Percentiles rank a stretch among this genome's conserved stretches.
Evolutionary conservation across 208 protist species (phyloP).

Genomic region (Leishmania mexicana): DNA sequence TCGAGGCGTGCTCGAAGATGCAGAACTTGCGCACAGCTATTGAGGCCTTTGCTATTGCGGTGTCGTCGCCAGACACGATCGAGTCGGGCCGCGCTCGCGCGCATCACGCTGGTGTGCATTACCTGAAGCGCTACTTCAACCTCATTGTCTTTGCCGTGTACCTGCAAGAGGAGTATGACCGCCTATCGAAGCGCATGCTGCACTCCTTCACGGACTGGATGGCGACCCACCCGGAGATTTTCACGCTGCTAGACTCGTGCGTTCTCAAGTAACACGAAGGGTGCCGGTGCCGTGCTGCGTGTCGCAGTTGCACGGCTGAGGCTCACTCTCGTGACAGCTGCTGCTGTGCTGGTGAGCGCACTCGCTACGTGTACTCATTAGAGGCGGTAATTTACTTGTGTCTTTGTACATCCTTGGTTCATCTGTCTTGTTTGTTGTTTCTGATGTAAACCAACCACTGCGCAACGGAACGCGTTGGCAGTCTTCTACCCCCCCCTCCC

Average conservation of each 20-base stretch:
- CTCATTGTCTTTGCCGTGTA: slow-evolving; percentile 88
- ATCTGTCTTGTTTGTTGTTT: not conserved
- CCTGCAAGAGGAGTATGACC: slow-evolving; percentile 82
- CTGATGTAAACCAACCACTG: not conserved
- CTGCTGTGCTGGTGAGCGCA: not conserved
- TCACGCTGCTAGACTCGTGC: slow-evolving; percentile 54
- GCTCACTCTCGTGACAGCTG: not conserved
- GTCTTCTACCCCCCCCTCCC: not conserved
- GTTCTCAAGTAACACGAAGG: slow-evolving; percentile 47
- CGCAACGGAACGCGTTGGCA: not conserved
- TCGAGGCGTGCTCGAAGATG: slow-evolving; percentile 86
- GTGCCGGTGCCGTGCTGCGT: slow-evolving; percentile 17
- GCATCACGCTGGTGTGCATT: slow-evolving; percentile 87
- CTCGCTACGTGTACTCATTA: not conserved
- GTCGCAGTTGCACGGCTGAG: not conserved
- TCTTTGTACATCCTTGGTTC: not conserved
- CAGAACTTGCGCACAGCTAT: slow-evolving; percentile 90
- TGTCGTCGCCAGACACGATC: slow-evolving; percentile 70
- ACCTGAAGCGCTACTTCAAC: slow-evolving; percentile 89
- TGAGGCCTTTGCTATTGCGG: slow-evolving; percentile 70
- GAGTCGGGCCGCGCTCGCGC: slow-evolving; percentile 76
- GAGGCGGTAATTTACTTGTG: not conserved
- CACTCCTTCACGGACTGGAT: slow-evolving; percentile 68
- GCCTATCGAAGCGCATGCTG: slow-evolving; percentile 58
- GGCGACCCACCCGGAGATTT: slow-evolving; percentile 66